Evolutionary conservation across 2,329 filamentous ascomycete species (phyloP), one percentile per base, ranked within the genome.

Genomic region (Lecanicillium sp.): DNA sequence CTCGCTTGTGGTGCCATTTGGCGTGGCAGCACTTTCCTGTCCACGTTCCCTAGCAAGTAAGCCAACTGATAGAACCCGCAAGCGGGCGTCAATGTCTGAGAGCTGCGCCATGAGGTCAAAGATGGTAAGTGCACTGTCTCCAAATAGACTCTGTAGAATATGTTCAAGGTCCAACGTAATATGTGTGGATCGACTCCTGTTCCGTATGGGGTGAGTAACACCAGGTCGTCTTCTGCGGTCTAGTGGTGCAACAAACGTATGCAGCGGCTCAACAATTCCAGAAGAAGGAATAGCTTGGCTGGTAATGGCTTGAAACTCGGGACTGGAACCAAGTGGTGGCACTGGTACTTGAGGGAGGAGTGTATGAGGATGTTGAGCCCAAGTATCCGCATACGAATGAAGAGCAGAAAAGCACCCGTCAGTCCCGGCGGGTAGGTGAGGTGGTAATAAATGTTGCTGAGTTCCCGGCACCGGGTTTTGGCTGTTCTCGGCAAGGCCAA

Each of bases 81-180:
- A 52, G 17, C 57, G 51, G 38, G 58, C 50, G 46, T 63, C 62
- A 44, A 65, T 56, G 34, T 61, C 54, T 18, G 57, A 58, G 40
- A 65, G 50, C 43, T 60, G 58, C 44, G 60, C 55, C 61, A 64
- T 64, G 55, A 58, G 62, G 53, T 57, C 51, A 40, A 55, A 45
- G 34, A 40, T 29, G 34, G 55, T 43, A 6, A 46, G 37, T n/a
- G n/a, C n/a, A n/a, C n/a, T n/a, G n/a, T n/a, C 35, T 55, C 49
- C 27, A 45, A 42, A 20, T 46, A 41, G 38, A 45, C 43, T 17
- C n/a, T 46, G 43, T 31, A 46, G 33, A 20, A 47, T 36, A 46
- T 49, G 12, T 14, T 30, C 6, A n/a, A 30, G n/a, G 29, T 30
- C 29, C 13, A 30, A 30, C 7, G 6, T 30, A 7, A 30, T 30